phyloP scores from a whole-genome alignment of 352 stramenopile species.

The Globisporangium uncinulatum region DNA sequence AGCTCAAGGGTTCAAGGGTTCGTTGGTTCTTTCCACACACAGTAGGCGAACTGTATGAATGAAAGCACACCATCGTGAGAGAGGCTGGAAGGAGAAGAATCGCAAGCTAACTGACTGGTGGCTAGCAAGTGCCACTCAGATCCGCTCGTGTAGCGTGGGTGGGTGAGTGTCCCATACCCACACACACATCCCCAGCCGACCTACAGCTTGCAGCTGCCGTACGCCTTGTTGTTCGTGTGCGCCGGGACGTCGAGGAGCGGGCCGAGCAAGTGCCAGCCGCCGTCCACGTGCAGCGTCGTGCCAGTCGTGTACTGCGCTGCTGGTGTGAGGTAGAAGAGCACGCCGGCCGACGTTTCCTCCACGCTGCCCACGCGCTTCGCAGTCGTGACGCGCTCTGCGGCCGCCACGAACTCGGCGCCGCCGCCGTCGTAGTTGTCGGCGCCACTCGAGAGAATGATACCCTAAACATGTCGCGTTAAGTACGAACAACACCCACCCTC shows the following conservation, averaged over 20 bases:
- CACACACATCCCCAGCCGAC: not conserved
- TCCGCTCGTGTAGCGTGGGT: not conserved
- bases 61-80: no score
- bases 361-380: slow-evolving; percentile 88
- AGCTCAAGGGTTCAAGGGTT: not conserved
- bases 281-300: slow-evolving; percentile 73
- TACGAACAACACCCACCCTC: slow-evolving; percentile 20
- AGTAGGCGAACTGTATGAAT: no score
- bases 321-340: slow-evolving; percentile 82
- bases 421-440: slow-evolving; percentile 90
- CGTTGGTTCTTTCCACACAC: no score
- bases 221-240: slow-evolving; percentile 61
- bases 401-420: slow-evolving; percentile 77
- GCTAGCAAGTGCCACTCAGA: no score
- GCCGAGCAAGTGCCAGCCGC: slow-evolving; percentile 44
- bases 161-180: not conserved
- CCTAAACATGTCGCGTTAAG: slow-evolving; percentile 21
- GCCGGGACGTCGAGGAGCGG: slow-evolving; percentile 62
- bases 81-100: no score
- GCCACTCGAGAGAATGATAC: slow-evolving; percentile 72
- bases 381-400: slow-evolving; percentile 68
- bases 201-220: slow-evolving; percentile 56
- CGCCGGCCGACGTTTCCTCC: slow-evolving; percentile 78
- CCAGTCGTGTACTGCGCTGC: slow-evolving; percentile 85
- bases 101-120: no score